Evolutionary conservation across 202 grass and related monocot genomes (phyloP).

Genomic region (Elaeis oleifera): DNA sequence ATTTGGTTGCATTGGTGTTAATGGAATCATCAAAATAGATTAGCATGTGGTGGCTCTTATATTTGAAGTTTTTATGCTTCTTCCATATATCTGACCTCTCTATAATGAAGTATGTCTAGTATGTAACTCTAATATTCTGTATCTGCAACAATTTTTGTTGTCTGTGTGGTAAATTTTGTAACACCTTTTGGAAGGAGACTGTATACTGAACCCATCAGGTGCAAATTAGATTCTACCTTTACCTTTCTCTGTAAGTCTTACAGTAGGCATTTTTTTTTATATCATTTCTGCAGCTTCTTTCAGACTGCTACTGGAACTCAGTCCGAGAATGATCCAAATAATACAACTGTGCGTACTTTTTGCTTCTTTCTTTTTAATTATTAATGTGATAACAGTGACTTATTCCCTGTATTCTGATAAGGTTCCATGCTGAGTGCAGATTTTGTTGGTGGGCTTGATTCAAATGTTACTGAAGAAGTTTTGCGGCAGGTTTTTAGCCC

Average conservation of each 20-base stretch:
- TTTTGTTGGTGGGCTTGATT: conserved; percentile 81
- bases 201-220: no score
- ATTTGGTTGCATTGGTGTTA: no score
- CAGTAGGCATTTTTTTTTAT: conserved; percentile 36
- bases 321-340: conserved; percentile 91
- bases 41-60: no score
- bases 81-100: no score
- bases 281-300: conserved; percentile 59
- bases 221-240: no score
- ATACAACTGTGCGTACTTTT: conserved; percentile 83
- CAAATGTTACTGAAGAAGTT: conserved; percentile 72
- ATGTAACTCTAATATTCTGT: no score
- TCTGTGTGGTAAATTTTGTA: no score
- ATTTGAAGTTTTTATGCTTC: no score
- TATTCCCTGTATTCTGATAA: not conserved
- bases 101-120: no score
- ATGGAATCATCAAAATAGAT: no score
- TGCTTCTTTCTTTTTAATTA: conserved; percentile 35
- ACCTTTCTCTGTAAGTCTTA: conserved; percentile 23
- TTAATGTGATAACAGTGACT: not conserved
- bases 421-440: conserved; percentile 31
- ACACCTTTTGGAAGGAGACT: no score
- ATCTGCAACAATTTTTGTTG: no score
- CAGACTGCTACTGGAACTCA: conserved; percentile 72
- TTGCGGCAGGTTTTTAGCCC: conserved; percentile 64